Base-by-base conservation (phyloP, 352 stramenopile genomes). In the Pythium folliculosum region DNA sequence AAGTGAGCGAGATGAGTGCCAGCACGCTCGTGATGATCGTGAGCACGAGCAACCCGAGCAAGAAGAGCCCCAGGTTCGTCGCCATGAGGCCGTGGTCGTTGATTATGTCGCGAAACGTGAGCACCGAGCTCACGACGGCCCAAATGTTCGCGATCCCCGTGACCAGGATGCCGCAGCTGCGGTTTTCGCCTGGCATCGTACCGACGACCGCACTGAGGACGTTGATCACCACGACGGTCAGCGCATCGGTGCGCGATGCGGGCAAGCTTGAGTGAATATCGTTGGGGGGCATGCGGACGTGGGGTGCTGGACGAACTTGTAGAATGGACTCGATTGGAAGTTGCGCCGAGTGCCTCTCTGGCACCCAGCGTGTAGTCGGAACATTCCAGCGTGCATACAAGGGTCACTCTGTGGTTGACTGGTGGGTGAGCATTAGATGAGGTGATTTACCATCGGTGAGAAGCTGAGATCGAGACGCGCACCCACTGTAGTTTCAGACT, bases 51-150 rank as follows among this genome's bases (percentile, higher is more conserved):
- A 60, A 37, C 5, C 32, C 37, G 22, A 48, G 8, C 30, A 60
- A n/a, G 21, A 60, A 48, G 21, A 60, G 38, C 35, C 53, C 9
- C 5, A 60, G 53, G 13, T 60, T 35, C 25, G 51, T n/a, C 32
- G 45, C 51, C 2, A 50, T 37, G 53, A 21, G 5, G n/a, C 49
- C 9, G 7, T 19, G 10, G 12, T 22, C 21, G n/a, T 35, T 3
- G 19, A 37, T 13, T 2, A 60, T 13, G 13, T 60, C 53, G 17
- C 19, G 53, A 9, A 60, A 47, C 23, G 37, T 50, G 32, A 60
- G 35, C 35, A 27, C 53, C 2, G 53, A 60, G 53, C 53, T 60
- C 8, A 50, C n/a, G 37, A 60, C 49, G 5, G 53, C 53, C 53
- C 53, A 60, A 2, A 60, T 45, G 35, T 48, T 60, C 3, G 10